phyloP scores from a whole-genome alignment of 352 stramenopile species.

The Lagenidium sp. region DNA sequence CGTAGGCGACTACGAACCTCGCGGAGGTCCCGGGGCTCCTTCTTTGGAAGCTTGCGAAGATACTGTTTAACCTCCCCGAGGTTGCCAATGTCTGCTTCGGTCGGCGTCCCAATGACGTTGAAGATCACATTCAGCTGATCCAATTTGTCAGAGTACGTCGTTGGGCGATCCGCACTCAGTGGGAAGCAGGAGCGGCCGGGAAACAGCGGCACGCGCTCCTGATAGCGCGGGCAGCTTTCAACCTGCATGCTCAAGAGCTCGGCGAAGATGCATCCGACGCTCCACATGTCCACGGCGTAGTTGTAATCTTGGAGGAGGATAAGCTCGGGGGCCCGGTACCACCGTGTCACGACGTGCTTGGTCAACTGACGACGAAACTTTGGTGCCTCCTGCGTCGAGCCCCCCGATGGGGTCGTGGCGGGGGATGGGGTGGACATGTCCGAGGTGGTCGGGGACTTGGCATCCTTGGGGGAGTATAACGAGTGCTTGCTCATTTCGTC shows the following conservation, averaged over 20 bases:
- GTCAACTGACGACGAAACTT: constrained; percentile 91
- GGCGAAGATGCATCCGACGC: constrained; percentile 93
- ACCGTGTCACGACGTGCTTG: constrained; percentile 98
- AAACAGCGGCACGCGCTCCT: constrained; percentile 79
- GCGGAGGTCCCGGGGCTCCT: constrained; percentile 61
- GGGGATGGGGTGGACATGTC: constrained; percentile 60
- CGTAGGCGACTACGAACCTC: constrained; percentile 40
- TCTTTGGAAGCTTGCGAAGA: constrained; percentile 76
- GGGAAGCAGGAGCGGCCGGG: constrained; percentile 81
- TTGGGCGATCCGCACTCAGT: constrained; percentile 71
- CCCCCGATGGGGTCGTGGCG: constrained; percentile 65
- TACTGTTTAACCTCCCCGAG: constrained; percentile 83
- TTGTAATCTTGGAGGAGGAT: constrained; percentile 96
- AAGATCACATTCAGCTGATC: constrained; percentile 96
- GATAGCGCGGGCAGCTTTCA: constrained; percentile 77
- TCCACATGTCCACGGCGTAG: constrained; percentile 99
- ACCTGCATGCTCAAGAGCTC: constrained; percentile 86
- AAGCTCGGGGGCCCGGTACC: constrained; percentile 95
- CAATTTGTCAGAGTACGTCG: constrained; percentile 81
- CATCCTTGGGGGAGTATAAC: constrained; percentile 73
- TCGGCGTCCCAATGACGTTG: constrained; percentile 92
- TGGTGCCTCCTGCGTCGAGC: constrained; percentile 35
- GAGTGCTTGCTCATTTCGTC: constrained; percentile 59
- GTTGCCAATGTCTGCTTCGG: constrained; percentile 81
- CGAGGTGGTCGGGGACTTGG: constrained; percentile 67